phyloP scores from a whole-genome alignment of 148 eudicot species.

The Pouteria glomerata region DNA sequence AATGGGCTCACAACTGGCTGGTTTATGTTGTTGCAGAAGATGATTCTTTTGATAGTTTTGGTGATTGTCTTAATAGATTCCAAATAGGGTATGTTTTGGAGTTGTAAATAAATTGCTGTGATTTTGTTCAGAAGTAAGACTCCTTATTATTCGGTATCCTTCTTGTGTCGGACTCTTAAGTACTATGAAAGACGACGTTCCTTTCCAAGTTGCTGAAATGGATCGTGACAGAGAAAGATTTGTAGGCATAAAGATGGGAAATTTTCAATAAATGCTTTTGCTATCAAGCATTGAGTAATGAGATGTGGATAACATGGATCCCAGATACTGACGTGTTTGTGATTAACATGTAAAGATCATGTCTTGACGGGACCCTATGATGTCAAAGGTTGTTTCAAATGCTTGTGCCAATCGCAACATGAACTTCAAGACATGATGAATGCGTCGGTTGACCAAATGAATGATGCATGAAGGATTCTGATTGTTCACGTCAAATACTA shows the following conservation, averaged over 20 bases:
- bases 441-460: not conserved
- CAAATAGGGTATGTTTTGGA: not conserved
- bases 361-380: too few relatives aligned
- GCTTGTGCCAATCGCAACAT: not conserved
- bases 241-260: too few relatives aligned
- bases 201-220: too few relatives aligned
- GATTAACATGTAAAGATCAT: too few relatives aligned
- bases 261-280: too few relatives aligned
- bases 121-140: too few relatives aligned
- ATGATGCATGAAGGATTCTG: not conserved
- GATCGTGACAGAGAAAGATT: too few relatives aligned
- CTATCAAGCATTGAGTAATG: too few relatives aligned
- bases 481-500: not conserved
- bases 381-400: not conserved
- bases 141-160: too few relatives aligned
- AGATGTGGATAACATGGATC: too few relatives aligned
- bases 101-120: not conserved
- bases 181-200: not conserved
- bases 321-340: too few relatives aligned
- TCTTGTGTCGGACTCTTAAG: not conserved
- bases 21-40: not conserved
- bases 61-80: not conserved
- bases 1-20: too few relatives aligned
- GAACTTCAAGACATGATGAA: slow-evolving; percentile 1
- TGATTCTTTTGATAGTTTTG: not conserved